Evolutionary conservation across 352 stramenopile genomes (phyloP), one percentile per base, ranked within the genome.

Genomic region (Globisporangium splendens): DNA sequence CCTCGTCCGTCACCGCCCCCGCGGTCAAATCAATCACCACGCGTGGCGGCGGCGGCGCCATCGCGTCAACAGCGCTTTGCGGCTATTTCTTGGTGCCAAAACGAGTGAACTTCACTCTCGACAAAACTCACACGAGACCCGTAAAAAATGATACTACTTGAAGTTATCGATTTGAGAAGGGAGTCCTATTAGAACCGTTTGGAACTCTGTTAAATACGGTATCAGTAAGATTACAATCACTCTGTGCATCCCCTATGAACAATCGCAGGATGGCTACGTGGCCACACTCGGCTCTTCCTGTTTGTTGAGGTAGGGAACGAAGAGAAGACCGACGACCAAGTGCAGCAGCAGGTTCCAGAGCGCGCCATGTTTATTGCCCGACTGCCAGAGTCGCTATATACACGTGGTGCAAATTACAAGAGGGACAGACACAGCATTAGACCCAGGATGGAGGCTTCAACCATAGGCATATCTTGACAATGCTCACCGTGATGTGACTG

Each of bases 291-390:
- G 46, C 18, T 42, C 58, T n/a, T 83, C 84, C 62, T 69, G 74
- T 55, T 77, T 90, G 70, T 67, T 83, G 0, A 89, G 62, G 17
- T 84, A 80, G 10, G 77, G 79, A 31, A 88, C 60, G 41, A 80
- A 83, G n/a, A 85, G 49, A n/a, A 89, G 43, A 0, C 62, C 79
- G 6, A 81, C 64, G 18, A 82, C 33, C 11, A 86, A 52, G 28
- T 87, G 73, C 35, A 86, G 57, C 0, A 38, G 47, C 22, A 88
- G 51, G 47, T 86, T 89, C 63, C 67, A 79, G n/a, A 80, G 17
- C 22, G 79, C 79, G 13, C 72, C 70, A 8, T 77, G 60, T 20
- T 62, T 68, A 43, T 86, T 68, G 14, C 63, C 75, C 22, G 72
- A 59, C 3, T 82, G 61, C 67, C 70, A 87, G 10, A 87, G 54